Evolutionary conservation across 805 yeast species (phyloP), one percentile per base, ranked within the genome.

Genomic region (Torulaspora indica): DNA sequence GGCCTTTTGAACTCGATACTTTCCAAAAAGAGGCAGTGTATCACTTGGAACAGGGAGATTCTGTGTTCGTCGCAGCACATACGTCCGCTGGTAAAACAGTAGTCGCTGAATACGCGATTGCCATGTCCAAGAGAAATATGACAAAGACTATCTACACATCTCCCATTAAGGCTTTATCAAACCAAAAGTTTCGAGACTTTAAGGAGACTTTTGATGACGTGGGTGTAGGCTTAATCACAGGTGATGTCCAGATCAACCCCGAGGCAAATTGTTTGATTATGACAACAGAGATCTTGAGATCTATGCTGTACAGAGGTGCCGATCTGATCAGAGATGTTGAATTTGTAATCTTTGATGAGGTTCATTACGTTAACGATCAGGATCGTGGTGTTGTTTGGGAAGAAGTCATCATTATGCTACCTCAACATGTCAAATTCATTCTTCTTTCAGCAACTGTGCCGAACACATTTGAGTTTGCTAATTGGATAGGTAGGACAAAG

Each of bases 331-430:
- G 98, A 63, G 98, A 93, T 67, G 97, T 93, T 17, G 98, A 91
- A 60, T 93, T 90, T 72, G 96, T 93, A 22, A 89, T 93, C 32
- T 93, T 93, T 63, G 98, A 93, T 69, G 98, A 93, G 63, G 98
- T 93, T 1, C 98, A 93, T 67, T 93, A 93, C 61, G 96, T 93
- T 50, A 93, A 93, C 63, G 98, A 93, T 68, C 82, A 87, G 46
- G 96, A 88, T 57, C 80, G 98, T 65, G 98, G 98, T 59, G 98
- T 93, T 10, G 98, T 93, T 3, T 93, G 98, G 98, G 98, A 93
- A 69, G 98, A 93, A 67, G 97, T 93, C 17, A 93, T 93, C 49
- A 93, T 93, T 55, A 88, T 93, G 95, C 71, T 93, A 27, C 98
- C 98, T 0, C 96, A 90, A 52, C 97, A 93, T 61, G 93, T 93